These are phyloP conservation scores for Azolla pinnata DNA, from an alignment of 75 land plant genomes.

Conservation along the genomic window DNA sequence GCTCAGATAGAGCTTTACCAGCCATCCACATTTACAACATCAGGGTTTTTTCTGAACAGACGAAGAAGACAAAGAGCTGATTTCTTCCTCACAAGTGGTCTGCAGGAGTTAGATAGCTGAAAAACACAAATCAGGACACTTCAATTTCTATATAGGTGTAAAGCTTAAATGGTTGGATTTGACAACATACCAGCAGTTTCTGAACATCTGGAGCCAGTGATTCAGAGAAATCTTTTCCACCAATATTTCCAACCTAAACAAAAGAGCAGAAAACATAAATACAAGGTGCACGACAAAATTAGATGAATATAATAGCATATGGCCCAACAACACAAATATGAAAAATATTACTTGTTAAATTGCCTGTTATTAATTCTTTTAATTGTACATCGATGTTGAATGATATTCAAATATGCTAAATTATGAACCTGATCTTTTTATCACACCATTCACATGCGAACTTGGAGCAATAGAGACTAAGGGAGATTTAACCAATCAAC, in stretches of 20 bases:
- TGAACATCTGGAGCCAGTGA: conserved; percentile 97
- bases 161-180: too few species aligned
- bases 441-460: too few species aligned
- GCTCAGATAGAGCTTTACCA: conserved; percentile 47
- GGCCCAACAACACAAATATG: too few species aligned
- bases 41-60: conserved; percentile 87
- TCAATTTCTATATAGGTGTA: too few species aligned
- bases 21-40: conserved; percentile 98
- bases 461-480: too few species aligned
- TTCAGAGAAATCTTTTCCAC: conserved; percentile 97
- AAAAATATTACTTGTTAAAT: not conserved
- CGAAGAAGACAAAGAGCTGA: conserved; percentile 95
- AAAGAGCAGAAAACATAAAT: too few species aligned
- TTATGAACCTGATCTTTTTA: too few species aligned
- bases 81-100: conserved; percentile 94
- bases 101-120: conserved; percentile 81
- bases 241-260: conserved; percentile 90
- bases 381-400: not conserved
- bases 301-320: too few species aligned
- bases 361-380: not conserved
- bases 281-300: too few species aligned
- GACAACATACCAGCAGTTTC: conserved; percentile 67
- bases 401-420: not conserved
- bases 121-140: not conserved
- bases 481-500: too few species aligned